Evolutionary conservation across 352 stramenopile species (phyloP), one percentile per base, ranked within the genome.

Genomic region (Phytophthora boehmeriae): DNA sequence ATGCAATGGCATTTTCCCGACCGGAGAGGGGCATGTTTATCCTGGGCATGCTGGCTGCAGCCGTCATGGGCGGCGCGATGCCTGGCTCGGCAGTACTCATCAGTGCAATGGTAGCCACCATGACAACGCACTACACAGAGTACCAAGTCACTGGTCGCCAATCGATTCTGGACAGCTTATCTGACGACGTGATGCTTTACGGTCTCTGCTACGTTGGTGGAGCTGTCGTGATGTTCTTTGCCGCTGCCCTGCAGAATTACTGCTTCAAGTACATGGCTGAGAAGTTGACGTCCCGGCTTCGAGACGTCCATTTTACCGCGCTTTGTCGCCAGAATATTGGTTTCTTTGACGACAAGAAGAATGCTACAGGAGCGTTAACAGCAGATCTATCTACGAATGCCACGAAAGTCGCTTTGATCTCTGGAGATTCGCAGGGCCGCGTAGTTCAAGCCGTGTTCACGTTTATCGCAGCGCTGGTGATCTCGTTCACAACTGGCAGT

Each of bases 341-440:
- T 1, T 96, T 84, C 52, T 95, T 94, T 47, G 87, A 96, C 53
- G 60, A 78, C 4, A 57, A 79, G 39, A 55, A 74, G 6, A 83
- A 92, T 54, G 76, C 73, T 11, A 76, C 77, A 1, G 87, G 88
- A 19, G 71, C 75, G 0, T 56, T 81, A 8, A 72, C 69, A 0
- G 75, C 75, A 4, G 76, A 89, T 42, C 59, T 92, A 23, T 73
- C 78, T 4, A 85, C 73, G 9, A 69, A 81, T 49, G 70, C 82
- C 9, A 77, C 73, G 0, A 68, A 88, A 47, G 75, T 83, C 0
- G 71, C 70, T 10, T 41, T 79, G 19, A 57, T 89, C 14, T 76
- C 73, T 0, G 80, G 80, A 5, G 80, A 89, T 20, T 82, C 76
- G 2, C 76, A 78, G 16, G 76, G 61, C 0, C 63, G 76, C 0